Conservation (phyloP, 2,329 filamentous ascomycete species). For the Monilinia fructicola region DNA sequence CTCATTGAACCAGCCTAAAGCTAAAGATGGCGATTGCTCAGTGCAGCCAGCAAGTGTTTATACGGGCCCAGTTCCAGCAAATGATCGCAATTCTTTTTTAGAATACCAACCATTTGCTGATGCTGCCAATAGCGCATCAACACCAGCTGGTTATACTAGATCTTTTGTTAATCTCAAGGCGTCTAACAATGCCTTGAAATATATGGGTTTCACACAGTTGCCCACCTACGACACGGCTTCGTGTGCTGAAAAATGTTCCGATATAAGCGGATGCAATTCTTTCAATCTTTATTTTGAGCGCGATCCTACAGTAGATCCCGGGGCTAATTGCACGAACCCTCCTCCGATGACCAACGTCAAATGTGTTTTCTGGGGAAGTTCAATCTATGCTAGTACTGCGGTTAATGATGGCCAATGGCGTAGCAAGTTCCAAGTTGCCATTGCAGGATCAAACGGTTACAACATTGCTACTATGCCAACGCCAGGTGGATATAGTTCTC, state of each 20-base stretch:
- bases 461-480: slow-evolving; percentile 32
- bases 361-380: slow-evolving; percentile 42
- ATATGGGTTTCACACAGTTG: slow-evolving; percentile 36
- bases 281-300: slow-evolving; percentile 43
- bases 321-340: slow-evolving; percentile 39
- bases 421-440: slow-evolving; percentile 42
- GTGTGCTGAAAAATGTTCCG: slow-evolving; percentile 36
- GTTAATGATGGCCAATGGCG: slow-evolving; percentile 41
- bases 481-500: background rate
- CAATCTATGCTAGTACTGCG: slow-evolving; percentile 35
- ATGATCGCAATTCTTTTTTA: slow-evolving; percentile 41
- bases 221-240: slow-evolving; percentile 36
- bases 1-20: background rate
- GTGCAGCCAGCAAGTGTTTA: slow-evolving; percentile 3
- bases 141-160: slow-evolving; percentile 38
- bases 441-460: slow-evolving; percentile 47
- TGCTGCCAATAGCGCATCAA: slow-evolving; percentile 34
- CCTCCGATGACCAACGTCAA: slow-evolving; percentile 40
- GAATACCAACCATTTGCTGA: slow-evolving; percentile 31
- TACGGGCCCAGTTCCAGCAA: slow-evolving; percentile 30
- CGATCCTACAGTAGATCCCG: slow-evolving; percentile 41
- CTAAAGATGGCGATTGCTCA: background rate
- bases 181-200: slow-evolving; percentile 33
- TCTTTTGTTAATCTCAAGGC: slow-evolving; percentile 40
- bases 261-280: slow-evolving; percentile 33